phyloP scores from a whole-genome alignment of 495 filamentous ascomycete species.

The Melanomma pulvis-pyrius region DNA sequence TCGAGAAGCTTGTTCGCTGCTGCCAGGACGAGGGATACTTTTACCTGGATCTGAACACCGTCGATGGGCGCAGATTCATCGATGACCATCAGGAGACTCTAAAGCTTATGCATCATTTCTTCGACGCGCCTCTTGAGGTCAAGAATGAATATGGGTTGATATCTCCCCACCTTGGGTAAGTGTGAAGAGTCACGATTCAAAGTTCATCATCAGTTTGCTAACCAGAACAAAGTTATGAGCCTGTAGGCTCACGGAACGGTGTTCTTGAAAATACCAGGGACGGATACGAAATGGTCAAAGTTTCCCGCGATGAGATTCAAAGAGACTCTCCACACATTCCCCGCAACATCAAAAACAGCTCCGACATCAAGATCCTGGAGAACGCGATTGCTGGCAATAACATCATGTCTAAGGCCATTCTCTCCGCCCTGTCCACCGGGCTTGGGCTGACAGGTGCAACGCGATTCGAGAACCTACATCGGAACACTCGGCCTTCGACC shows the following conservation, averaged over 20 bases:
- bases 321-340: slow-evolving; percentile 42
- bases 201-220: no score
- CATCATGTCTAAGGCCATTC: slow-evolving; percentile 56
- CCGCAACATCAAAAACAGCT: slow-evolving; percentile 53
- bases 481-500: slow-evolving; percentile 54
- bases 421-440: slow-evolving; percentile 54
- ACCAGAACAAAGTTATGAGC: slow-evolving; percentile 47
- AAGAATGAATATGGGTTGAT: slow-evolving; percentile 42
- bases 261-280: slow-evolving; percentile 54
- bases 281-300: slow-evolving; percentile 60
- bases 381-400: slow-evolving; percentile 50
- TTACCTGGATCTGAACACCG: slow-evolving; percentile 55
- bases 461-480: slow-evolving; percentile 58
- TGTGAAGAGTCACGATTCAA: neutral
- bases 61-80: slow-evolving; percentile 53
- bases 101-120: slow-evolving; percentile 57
- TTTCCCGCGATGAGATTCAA: slow-evolving; percentile 39
- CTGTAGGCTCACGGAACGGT: slow-evolving; percentile 54
- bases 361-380: slow-evolving; percentile 49
- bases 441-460: slow-evolving; percentile 47
- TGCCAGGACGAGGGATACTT: slow-evolving; percentile 59
- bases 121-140: slow-evolving; percentile 54
- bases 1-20: slow-evolving; percentile 53
- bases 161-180: slow-evolving; percentile 31
- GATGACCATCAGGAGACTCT: slow-evolving; percentile 53